Base-by-base conservation (phyloP, 371 early-diverging fungal species). In the Circinella umbellata region DNA sequence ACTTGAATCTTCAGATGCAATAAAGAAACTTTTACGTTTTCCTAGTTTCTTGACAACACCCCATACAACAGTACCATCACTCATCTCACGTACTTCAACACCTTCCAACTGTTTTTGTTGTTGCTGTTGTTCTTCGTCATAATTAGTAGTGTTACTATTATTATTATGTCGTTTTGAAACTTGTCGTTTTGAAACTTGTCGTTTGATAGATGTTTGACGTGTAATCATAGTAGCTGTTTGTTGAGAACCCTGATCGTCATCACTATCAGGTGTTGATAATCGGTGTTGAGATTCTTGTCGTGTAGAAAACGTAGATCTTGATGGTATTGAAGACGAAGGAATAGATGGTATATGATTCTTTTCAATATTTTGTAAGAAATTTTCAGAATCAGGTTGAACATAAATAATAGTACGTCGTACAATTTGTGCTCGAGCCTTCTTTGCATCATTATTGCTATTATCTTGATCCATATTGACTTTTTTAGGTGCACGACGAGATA, bases 21-120 rank as follows among this genome's bases (percentile, higher is more conserved):
- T 55, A 59, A 34, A 68, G 54, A 72, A 72, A 48, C 69, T 69
- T 48, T 66, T 69, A 20, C 68, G 62, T 35, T 64, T 69, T 46
- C 70, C 74, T 61, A 70, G 61, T 61, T 69, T 69, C 63, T 71
- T 68, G 57, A 84, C 82, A 39, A 84, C 68, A 20, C 80, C 84
- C 80, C 81, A 84, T 10, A 76, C 68, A 15, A 84, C 79, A 5
- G 81, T 72, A 3, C 84, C 84, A 67, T 84, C 84, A 57, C 81
- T 81, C 80, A 81, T 81, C 63, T 84, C 84, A 36, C 84, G 77
- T 9, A 84, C 35, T 54, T 84, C 84, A n/a, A 84, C 67, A 13
- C 84, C 84, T 67, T 80, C 54, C 39, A 69, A 47, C 20, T 38
- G 27, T 47, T 54, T 55, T 39, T 34, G n/a, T 35, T 8, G 55